These are phyloP conservation scores for Athelia psychrophila DNA, from an alignment of 1,284 basidiomycete species.

Conservation along the genomic window DNA sequence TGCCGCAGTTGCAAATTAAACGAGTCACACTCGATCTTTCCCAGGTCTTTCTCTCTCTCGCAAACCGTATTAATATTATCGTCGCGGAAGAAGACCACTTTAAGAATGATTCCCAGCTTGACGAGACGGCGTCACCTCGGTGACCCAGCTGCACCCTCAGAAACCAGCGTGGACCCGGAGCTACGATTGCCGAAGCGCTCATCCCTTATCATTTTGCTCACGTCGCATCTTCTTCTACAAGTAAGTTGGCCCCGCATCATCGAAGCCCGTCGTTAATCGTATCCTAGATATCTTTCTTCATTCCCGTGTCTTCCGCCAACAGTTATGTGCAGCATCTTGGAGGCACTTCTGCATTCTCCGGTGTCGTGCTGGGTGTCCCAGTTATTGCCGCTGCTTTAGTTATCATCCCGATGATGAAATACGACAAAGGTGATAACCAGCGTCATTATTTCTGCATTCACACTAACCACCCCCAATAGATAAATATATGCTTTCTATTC, in stretches of 20 bases:
- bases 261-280: neutral
- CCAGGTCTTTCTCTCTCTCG: too few relatives aligned
- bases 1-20: too few relatives aligned
- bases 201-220: slow-evolving; percentile 41
- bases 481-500: slow-evolving; percentile 44
- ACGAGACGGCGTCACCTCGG: too few relatives aligned
- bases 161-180: slow-evolving; percentile 22
- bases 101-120: too few relatives aligned
- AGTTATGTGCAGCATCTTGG: slow-evolving; percentile 61
- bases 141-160: neutral
- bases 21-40: too few relatives aligned
- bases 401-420: slow-evolving; percentile 54
- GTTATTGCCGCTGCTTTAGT: slow-evolving; percentile 55
- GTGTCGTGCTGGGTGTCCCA: slow-evolving; percentile 67
- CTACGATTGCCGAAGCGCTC: slow-evolving; percentile 42
- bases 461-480: slow-evolving; percentile 34
- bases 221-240: slow-evolving; percentile 44
- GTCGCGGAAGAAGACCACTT: too few relatives aligned
- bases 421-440: slow-evolving; percentile 46
- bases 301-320: slow-evolving; percentile 64
- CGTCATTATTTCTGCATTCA: neutral
- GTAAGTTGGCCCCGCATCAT: slow-evolving; percentile 22
- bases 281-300: slow-evolving; percentile 60
- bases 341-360: slow-evolving; percentile 64
- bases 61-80: too few relatives aligned